phyloP scores from a whole-genome alignment of 352 stramenopile species.

The Stramenopiles sp. region DNA sequence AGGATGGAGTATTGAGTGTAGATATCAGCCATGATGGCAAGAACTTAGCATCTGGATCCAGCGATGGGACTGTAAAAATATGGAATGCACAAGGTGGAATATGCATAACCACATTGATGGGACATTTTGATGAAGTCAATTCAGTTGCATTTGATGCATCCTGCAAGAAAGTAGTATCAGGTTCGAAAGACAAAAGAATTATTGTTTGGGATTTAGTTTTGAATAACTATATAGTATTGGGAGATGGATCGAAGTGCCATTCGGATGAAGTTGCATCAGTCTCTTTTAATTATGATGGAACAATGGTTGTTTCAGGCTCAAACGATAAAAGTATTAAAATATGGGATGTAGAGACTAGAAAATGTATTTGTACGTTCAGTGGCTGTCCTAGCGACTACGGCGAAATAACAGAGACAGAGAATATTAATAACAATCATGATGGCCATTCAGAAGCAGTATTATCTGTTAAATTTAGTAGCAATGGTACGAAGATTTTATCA shows the following conservation, averaged over 20 bases:
- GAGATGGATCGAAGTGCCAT: too few relatives aligned
- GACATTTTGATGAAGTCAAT: constrained; percentile 86
- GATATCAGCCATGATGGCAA: too few relatives aligned
- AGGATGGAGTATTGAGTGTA: too few relatives aligned
- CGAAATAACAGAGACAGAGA: too few relatives aligned
- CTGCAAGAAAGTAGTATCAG: constrained; percentile 81
- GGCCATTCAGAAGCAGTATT: constrained; percentile 82
- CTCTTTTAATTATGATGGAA: constrained; percentile 76
- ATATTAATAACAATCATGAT: too few relatives aligned
- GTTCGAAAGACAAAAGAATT: constrained; percentile 68
- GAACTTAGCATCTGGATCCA: too few relatives aligned
- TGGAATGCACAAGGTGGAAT: constrained; percentile 66
- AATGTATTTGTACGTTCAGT: constrained; percentile 78
- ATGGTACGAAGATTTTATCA: constrained; percentile 73
- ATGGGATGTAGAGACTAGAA: constrained; percentile 75
- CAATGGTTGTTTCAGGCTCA: constrained; percentile 73
- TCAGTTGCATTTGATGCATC: too few relatives aligned
- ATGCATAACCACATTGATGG: constrained; percentile 70
- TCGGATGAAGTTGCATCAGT: constrained; percentile 80
- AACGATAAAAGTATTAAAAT: constrained; percentile 70
- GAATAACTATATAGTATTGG: constrained; percentile 75
- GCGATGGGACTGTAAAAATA: constrained; percentile 80
- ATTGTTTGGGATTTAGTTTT: constrained; percentile 87
- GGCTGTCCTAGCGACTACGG: too few relatives aligned
- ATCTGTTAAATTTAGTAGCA: constrained; percentile 75